Conservation (phyloP, 2,329 filamentous ascomycete species). For the Trichoderma sp. region DNA sequence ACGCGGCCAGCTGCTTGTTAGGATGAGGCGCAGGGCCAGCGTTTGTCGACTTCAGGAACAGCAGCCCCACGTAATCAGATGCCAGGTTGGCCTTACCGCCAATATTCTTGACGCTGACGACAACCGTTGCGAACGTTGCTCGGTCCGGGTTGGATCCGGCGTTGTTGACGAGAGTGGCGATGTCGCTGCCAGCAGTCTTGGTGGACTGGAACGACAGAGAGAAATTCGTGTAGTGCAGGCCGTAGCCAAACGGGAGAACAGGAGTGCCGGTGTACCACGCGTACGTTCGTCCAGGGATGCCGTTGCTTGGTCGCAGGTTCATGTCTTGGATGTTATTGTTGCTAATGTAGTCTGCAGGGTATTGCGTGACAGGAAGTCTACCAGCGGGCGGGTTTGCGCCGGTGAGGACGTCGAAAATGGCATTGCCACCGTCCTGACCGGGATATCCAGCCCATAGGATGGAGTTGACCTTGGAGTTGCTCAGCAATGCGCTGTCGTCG, state of each 20-base stretch:
- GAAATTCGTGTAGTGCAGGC: constrained; percentile 62
- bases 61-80: constrained; percentile 30
- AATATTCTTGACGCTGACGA: constrained; percentile 21
- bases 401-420: constrained; percentile 56
- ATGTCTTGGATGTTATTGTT: constrained; percentile 59
- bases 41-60: constrained; percentile 30
- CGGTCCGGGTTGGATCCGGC: constrained; percentile 15
- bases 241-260: constrained; percentile 57
- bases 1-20: constrained; percentile 30
- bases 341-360: constrained; percentile 54
- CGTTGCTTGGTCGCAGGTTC: constrained; percentile 51
- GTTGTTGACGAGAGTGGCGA: constrained; percentile 27
- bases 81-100: constrained; percentile 17
- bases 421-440: constrained; percentile 60
- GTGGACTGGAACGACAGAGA: constrained; percentile 25
- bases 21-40: constrained; percentile 29
- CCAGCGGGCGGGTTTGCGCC: constrained; percentile 55
- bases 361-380: constrained; percentile 58
- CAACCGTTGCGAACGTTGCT: constrained; percentile 21
- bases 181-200: constrained; percentile 3
- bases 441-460: constrained; percentile 63
- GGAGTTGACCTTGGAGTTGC: constrained; percentile 51
- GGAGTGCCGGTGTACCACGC: constrained; percentile 58
- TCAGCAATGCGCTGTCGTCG: constrained; percentile 53
- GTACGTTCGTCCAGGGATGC: constrained; percentile 59